phyloP scores from a whole-genome alignment of 352 stramenopile genomes.

The Pythium periplocum region DNA sequence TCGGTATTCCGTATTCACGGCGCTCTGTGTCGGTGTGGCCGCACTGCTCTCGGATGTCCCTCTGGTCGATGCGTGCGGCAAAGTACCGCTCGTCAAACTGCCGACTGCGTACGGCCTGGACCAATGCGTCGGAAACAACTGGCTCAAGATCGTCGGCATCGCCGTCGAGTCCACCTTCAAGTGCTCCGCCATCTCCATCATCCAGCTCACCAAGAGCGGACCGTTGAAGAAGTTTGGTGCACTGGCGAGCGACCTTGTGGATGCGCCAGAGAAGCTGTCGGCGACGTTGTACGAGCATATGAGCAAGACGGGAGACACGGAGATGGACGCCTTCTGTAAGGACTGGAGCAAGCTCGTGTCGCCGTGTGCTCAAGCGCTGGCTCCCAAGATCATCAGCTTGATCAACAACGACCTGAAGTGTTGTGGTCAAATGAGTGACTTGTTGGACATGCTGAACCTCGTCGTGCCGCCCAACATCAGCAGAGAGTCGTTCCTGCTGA shows the following conservation, averaged over 20 bases:
- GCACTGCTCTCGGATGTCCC: not conserved
- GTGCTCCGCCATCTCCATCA: slow-evolving; percentile 33
- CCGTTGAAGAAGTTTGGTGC: slow-evolving; percentile 21
- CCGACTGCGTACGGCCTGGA: no score
- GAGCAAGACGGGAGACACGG: slow-evolving; percentile 20
- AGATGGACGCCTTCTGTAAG: slow-evolving; percentile 38
- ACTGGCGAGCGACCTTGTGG: slow-evolving; percentile 29
- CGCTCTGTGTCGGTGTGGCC: not conserved
- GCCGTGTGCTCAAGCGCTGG: slow-evolving; percentile 32
- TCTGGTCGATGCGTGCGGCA: no score
- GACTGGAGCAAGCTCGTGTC: slow-evolving; percentile 30
- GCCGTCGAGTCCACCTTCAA: no score
- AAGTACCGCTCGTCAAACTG: no score
- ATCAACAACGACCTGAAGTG: slow-evolving; percentile 38
- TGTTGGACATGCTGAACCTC: slow-evolving; percentile 37
- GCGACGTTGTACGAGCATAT: slow-evolving; percentile 42
- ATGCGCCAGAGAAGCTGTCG: slow-evolving; percentile 28
- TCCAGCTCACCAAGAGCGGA: slow-evolving; percentile 26
- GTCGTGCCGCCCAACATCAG: slow-evolving; percentile 34
- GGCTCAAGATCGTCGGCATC: no score
- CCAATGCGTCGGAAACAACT: no score
- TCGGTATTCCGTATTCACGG: not conserved
- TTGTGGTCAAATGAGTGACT: slow-evolving; percentile 37
- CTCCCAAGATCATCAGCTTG: slow-evolving; percentile 25
- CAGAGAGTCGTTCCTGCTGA: slow-evolving; percentile 36